Evolutionary conservation across 1,284 basidiomycete species (phyloP), one percentile per base, ranked within the genome.

Genomic region (Apiotrichum laibachii): DNA sequence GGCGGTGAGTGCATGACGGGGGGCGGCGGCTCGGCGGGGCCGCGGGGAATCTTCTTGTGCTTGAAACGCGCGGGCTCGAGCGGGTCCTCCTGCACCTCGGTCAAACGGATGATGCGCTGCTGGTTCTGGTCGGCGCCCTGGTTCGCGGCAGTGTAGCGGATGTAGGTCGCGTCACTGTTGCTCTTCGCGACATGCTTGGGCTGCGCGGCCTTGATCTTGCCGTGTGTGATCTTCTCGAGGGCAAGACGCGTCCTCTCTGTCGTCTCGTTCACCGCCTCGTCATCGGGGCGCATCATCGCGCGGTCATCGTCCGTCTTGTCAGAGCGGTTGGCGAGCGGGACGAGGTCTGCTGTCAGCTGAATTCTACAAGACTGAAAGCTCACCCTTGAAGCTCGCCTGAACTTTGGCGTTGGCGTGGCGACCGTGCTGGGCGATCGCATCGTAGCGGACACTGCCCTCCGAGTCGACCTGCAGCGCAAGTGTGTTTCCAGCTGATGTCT

Each of bases 101-200:
- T 88, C 92, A 99, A 97, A 78, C 99, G 98, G 80, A 99, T 98
- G 69, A 99, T 97, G 52, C 96, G 82, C 77, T 99, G 96, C 76
- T 93, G 89, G 42, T 82, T 82, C 33, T 72, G 67, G 21, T 66
- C 68, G 15, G 68, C 67, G 37, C 66, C 63, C 50, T 74, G 71
- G 42, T 84, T 81, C 57, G 84, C 86, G 5, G 96, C 94, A 10
- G 96, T 99, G 77, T 99, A 99, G 13, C 96, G 87, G 67, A 99
- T 90, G 79, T 92, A 99, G 60, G 87, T 85, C 19, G 84, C 82
- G 61, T 89, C 89, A 2, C 87, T 87, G 19, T 92, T 86, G 63
- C 89, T 85, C 81, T 92, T 92, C 1, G 77, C 70, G 15, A 79
- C 74, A 43, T 76, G 70, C 60, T 69, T 77, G 15, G 95, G 92